These are phyloP conservation scores for Senecio squalidus DNA, from an alignment of 140 eudicot genomes.

Conservation along the genomic window DNA sequence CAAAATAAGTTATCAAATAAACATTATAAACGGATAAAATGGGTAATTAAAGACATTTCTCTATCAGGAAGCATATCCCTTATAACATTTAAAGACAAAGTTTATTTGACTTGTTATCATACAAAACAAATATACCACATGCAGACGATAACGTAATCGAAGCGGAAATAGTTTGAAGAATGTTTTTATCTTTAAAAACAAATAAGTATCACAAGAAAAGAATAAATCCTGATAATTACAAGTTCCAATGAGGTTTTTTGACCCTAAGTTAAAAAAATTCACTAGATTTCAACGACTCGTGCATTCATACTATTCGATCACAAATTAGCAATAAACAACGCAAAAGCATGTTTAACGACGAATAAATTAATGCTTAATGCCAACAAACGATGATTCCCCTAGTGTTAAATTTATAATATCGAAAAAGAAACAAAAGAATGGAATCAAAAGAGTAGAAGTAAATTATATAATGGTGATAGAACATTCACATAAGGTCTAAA, in stretches of 20 bases:
- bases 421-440: slow-evolving; percentile 13
- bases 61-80: not conserved
- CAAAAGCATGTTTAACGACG: not conserved
- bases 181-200: slow-evolving; percentile 29
- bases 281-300: not conserved
- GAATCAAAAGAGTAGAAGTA: slow-evolving; percentile 15
- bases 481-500: slow-evolving; percentile 18
- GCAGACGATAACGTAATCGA: slow-evolving; percentile 10
- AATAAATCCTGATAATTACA: slow-evolving; percentile 28
- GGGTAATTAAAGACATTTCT: not conserved
- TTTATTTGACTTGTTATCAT: slow-evolving; percentile 8
- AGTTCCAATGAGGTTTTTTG: slow-evolving; percentile 29
- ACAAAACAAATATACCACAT: slow-evolving; percentile 16
- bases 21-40: not conserved
- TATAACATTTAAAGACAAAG: slow-evolving; percentile 16
- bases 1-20: not conserved
- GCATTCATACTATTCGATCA: not conserved
- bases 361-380: slow-evolving; percentile 1
- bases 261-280: too few relatives aligned
- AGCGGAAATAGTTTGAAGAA: slow-evolving; percentile 18
- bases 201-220: slow-evolving; percentile 38
- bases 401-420: slow-evolving; percentile 10
- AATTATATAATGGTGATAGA: slow-evolving; percentile 12
- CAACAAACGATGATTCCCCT: slow-evolving; percentile 9
- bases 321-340: not conserved